Evolutionary conservation across 495 filamentous ascomycete species (phyloP).

Genomic region (Tuber borchii): DNA sequence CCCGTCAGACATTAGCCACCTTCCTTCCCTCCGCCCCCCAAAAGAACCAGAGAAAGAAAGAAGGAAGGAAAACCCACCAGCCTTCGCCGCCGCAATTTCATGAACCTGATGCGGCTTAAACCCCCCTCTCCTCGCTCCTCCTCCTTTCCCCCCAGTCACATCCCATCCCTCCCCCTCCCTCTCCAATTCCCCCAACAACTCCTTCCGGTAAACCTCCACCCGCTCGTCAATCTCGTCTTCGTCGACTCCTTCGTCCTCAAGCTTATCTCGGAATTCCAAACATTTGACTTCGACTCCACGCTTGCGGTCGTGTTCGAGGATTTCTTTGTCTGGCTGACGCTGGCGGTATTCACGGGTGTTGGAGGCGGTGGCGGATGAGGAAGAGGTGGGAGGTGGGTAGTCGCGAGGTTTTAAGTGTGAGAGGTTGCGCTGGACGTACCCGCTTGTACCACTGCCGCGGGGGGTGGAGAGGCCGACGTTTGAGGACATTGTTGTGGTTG

Average conservation of each 20-base stretch:
- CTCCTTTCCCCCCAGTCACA: conserved; percentile 32
- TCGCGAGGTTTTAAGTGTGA: conserved; percentile 79
- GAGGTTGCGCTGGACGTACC: conserved; percentile 92
- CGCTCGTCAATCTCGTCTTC: conserved; percentile 73
- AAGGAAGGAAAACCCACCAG: conserved; percentile 43
- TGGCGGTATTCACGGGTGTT: conserved; percentile 52
- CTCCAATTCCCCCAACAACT: conserved; percentile 55
- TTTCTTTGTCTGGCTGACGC: conserved; percentile 81
- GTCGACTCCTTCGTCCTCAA: conserved; percentile 81
- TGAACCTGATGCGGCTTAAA: conserved; percentile 92
- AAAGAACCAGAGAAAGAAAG: background rate
- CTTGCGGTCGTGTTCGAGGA: conserved; percentile 86
- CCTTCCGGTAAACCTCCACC: conserved; percentile 58
- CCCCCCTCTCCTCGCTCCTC: conserved; percentile 42
- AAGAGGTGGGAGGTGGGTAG: conserved; percentile 60
- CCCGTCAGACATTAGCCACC: background rate
- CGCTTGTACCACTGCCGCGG: conserved; percentile 88
- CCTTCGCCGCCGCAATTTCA: conserved; percentile 92
- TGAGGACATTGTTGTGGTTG: conserved; percentile 64
- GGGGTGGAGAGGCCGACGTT: conserved; percentile 97
- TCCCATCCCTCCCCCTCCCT: conserved; percentile 40
- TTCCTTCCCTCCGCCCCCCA: background rate
- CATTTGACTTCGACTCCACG: conserved; percentile 86
- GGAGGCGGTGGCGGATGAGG: conserved; percentile 44
- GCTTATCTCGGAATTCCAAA: conserved; percentile 75